Percentiles rank a stretch among this genome's conserved stretches.
These are phyloP conservation scores for Chenopodium quinoa DNA, from an alignment of 148 eudicot genomes.

Conservation along the genomic window DNA sequence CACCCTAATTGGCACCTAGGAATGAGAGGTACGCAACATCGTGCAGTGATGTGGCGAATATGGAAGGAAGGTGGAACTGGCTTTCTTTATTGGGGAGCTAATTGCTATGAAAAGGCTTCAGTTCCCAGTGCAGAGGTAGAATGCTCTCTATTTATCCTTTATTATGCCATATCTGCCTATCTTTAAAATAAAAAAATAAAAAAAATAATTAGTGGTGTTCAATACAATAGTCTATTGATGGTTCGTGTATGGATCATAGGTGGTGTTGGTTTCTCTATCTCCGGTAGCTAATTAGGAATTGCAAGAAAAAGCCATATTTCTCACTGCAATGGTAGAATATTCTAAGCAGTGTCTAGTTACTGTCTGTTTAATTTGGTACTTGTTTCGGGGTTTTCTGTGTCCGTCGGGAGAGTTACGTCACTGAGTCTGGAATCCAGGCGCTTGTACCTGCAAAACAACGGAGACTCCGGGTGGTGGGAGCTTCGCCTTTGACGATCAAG, in stretches of 20 bases:
- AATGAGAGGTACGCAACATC: conserved; percentile 97
- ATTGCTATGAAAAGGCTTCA: conserved; percentile 93
- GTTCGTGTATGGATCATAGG: background rate
- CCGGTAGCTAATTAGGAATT: background rate
- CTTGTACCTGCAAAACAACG: too few species aligned
- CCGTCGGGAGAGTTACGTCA: too few species aligned
- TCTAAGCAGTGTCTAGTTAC: background rate
- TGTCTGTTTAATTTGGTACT: background rate
- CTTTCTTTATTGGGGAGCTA: conserved; percentile 96
- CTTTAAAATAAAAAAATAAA: too few species aligned
- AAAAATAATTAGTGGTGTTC: background rate
- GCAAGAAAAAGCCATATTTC: background rate
- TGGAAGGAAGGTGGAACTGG: conserved; percentile 99
- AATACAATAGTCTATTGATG: background rate
- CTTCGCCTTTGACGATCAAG: too few species aligned
- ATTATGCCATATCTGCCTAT: background rate
- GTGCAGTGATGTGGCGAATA: conserved; percentile 99
- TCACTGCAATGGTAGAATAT: background rate
- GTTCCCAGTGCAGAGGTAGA: conserved; percentile 92
- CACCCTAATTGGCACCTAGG: conserved; percentile 99
- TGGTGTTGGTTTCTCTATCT: background rate
- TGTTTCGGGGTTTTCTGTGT: too few species aligned
- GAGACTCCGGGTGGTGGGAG: too few species aligned
- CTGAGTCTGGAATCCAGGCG: too few species aligned
- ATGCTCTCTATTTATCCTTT: background rate